Evolutionary conservation across 2,329 filamentous ascomycete genomes (phyloP), one percentile per base, ranked within the genome.

Genomic region (Sarocladium strictum): DNA sequence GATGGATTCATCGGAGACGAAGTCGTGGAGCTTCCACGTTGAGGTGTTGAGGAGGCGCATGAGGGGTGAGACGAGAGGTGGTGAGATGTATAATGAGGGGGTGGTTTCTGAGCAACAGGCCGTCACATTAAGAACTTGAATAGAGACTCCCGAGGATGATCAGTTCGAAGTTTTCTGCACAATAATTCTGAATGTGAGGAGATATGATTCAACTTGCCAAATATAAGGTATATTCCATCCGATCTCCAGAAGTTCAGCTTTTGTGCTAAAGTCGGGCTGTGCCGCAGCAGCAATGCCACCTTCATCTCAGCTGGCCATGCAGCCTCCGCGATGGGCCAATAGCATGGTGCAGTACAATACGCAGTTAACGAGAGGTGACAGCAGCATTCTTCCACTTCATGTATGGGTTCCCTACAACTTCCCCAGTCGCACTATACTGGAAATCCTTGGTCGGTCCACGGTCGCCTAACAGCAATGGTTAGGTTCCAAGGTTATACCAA

Each of bases 41-140:
- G 45, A 23, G 3, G 58, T 58, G 56, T 65, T 63, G 41, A 65
- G 60, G 55, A 65, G 63, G 11, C 59, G 55, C 62, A 66, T 65
- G 11, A n/a, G n/a, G n/a, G n/a, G n/a, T 49, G 21, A n/a, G 10
- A 15, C 3, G 6, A 15, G 3, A 3, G n/a, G 47, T 35, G 10
- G 35, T 14, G 35, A 38, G n/a, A 38, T 38, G 35, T 9, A 12
- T 6, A 7, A 12, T 12, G 29, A 12, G 29, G 29, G 29, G 29
- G 29, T 32, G 6, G 29, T 32, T 32, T 6, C 29, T 32, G 29
- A 32, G 29, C 29, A 32, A 12, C 6, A 32, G 12, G 12, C 7
- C 29, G 29, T 12, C 29, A 12, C n/a, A n/a, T n/a, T n/a, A n/a
- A n/a, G n/a, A n/a, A n/a, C n/a, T n/a, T n/a, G n/a, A n/a, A n/a